Base-by-base conservation (phyloP, 1,284 basidiomycete species). In the Leccinum insigne region DNA sequence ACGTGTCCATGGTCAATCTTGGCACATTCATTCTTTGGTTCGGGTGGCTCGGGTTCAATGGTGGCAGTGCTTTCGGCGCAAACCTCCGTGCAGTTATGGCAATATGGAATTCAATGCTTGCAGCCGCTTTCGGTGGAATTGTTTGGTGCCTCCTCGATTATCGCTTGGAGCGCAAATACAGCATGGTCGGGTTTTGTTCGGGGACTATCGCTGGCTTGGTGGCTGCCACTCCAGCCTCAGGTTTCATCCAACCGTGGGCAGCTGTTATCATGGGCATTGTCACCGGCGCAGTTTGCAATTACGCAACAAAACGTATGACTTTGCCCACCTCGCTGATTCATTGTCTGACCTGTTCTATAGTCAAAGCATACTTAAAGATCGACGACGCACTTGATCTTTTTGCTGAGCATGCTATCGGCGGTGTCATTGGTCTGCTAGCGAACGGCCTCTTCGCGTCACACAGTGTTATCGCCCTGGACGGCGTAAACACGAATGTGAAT, bases 21-120 rank as follows among this genome's bases (percentile, higher is more conserved):
- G 96, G 96, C 68, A 96, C 90, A 14, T 86, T 89, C 70, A 85
- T 98, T 70, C 89, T 98, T 65, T 98, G 95, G 95, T 92, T 97
- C 75, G 95, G 95, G 64, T 92, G 89, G 86, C 78, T 90, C 42
- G 87, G 85, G 5, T 90, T 89, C 80, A 89, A 89, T 71, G 88
- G 86, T 52, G 88, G 89, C 47, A 94, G 91, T 62, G 92, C 95
- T 9, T 95, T 95, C 73, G 94, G 93, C 63, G 95, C 95, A 21
- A 96, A 96, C 77, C 82, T 98, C 52, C 91, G 95, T 63, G 95
- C 95, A 0, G 86, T 94, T 64, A 86, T 94, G 78, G 92, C 95
- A 8, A 85, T 94, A 63, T 94, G 94, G 87, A 94, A 94, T 75
- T 94, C 95, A 63, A 97, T 97, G 86, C 77, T 93, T 40, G 86